Conservation (phyloP, 2,329 filamentous ascomycete genomes). For the Ustulina deusta region DNA sequence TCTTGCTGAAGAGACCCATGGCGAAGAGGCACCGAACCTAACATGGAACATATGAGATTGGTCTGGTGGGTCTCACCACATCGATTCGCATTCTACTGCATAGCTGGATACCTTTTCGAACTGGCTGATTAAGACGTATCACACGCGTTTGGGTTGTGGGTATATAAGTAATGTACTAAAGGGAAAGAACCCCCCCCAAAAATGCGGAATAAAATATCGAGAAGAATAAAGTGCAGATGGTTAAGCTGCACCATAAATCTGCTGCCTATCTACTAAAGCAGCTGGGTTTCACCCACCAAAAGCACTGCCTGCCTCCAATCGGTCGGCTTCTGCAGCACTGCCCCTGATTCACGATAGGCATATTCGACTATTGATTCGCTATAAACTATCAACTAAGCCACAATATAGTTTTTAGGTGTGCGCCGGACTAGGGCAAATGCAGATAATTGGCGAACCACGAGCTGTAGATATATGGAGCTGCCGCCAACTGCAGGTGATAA, state of each 20-base stretch:
- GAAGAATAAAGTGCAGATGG: not conserved
- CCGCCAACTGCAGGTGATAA: slow-evolving; percentile 16
- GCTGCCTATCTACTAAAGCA: slow-evolving; percentile 3
- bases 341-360: slow-evolving; percentile 16
- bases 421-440: slow-evolving; percentile 15
- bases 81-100: slow-evolving; percentile 8
- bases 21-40: slow-evolving; percentile 12
- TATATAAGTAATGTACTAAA: not conserved
- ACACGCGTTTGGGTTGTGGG: not conserved
- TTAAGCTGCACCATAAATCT: not conserved
- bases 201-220: not conserved
- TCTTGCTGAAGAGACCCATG: slow-evolving; percentile 41
- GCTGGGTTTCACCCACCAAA: not conserved
- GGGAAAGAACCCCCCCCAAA: not conserved
- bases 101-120: not conserved
- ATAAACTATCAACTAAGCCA: slow-evolving; percentile 33
- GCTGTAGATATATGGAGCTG: slow-evolving; percentile 13
- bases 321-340: slow-evolving; percentile 1
- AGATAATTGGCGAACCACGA: slow-evolving; percentile 30
- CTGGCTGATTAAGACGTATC: not conserved
- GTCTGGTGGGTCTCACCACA: not conserved
- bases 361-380: slow-evolving; percentile 39
- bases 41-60: slow-evolving; percentile 9
- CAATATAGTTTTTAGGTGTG: slow-evolving; percentile 16
- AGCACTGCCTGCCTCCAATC: slow-evolving; percentile 1